phyloP scores from a whole-genome alignment of 2,329 filamentous ascomycete genomes.

The Zymoseptoria passerinii region DNA sequence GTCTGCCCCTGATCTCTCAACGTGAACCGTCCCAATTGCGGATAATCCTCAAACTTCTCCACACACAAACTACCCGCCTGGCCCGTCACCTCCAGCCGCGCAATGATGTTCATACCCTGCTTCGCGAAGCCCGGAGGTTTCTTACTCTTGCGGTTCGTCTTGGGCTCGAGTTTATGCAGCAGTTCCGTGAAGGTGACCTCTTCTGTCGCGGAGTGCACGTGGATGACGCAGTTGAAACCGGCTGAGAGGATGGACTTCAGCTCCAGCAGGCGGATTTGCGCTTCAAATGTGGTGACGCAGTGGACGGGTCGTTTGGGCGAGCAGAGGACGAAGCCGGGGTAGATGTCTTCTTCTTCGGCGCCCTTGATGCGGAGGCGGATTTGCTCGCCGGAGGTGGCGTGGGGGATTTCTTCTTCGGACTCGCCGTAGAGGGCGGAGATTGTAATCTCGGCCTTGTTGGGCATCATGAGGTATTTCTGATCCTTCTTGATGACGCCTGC shows the following conservation, averaged over 20 bases:
- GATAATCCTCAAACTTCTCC: conserved; percentile 91
- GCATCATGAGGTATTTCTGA: conserved; percentile 85
- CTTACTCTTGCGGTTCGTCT: conserved; percentile 89
- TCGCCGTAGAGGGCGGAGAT: conserved; percentile 86
- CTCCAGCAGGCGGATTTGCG: conserved; percentile 91
- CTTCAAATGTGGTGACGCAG: conserved; percentile 82
- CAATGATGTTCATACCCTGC: conserved; percentile 78
- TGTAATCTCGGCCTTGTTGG: conserved; percentile 73
- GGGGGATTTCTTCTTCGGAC: conserved; percentile 80
- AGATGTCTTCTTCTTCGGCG: conserved; percentile 93
- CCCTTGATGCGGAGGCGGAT: conserved; percentile 85
- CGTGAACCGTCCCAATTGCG: conserved; percentile 86
- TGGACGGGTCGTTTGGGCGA: conserved; percentile 90
- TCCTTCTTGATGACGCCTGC: conserved; percentile 90
- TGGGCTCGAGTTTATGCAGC: conserved; percentile 91
- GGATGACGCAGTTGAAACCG: conserved; percentile 95
- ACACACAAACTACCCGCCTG: conserved; percentile 82
- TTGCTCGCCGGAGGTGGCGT: conserved; percentile 87
- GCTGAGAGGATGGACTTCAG: conserved; percentile 88
- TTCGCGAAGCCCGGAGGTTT: conserved; percentile 83
- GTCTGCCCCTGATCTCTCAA: conserved; percentile 88
- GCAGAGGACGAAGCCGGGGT: conserved; percentile 92
- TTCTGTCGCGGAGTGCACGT: conserved; percentile 95
- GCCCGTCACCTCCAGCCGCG: conserved; percentile 77
- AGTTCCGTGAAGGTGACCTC: conserved; percentile 87